Evolutionary conservation across 495 filamentous ascomycete genomes (phyloP).

Genomic region (Gamarada debralockiae): DNA sequence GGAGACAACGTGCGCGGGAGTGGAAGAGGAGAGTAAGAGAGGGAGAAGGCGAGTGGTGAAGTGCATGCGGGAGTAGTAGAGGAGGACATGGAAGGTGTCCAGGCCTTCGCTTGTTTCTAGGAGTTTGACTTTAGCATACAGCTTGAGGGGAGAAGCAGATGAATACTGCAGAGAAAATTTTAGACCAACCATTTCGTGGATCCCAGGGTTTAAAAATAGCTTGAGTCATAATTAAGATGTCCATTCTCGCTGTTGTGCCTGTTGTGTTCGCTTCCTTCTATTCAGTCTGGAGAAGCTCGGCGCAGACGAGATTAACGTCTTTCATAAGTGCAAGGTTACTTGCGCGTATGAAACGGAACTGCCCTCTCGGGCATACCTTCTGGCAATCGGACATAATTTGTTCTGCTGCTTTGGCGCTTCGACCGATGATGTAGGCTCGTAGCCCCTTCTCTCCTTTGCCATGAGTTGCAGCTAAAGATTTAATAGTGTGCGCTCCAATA

Average conservation of each 20-base stretch:
- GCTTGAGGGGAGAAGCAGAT: too few species aligned
- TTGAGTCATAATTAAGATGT: conserved; percentile 21
- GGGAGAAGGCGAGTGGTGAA: conserved; percentile 15
- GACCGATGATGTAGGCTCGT: conserved; percentile 32
- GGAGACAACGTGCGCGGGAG: conserved; percentile 8
- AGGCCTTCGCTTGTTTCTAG: conserved; percentile 27
- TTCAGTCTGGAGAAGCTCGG: conserved; percentile 7
- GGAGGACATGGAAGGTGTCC: conserved; percentile 13
- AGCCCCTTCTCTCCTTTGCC: conserved; percentile 17
- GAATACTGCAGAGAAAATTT: too few species aligned
- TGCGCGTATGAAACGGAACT: conserved; percentile 20
- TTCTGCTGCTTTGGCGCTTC: conserved; percentile 32
- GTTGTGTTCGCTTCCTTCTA: too few species aligned
- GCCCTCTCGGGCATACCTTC: conserved; percentile 1
- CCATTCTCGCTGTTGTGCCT: conserved; percentile 1
- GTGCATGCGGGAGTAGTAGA: conserved; percentile 26
- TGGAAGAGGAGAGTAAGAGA: conserved; percentile 16
- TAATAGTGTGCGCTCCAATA: conserved; percentile 32
- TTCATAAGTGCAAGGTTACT: conserved; percentile 16
- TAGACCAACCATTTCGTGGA: conserved; percentile 6
- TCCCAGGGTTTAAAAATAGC: conserved; percentile 4
- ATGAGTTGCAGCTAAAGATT: conserved; percentile 27
- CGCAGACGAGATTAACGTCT: conserved; percentile 20
- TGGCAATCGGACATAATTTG: conserved; percentile 28
- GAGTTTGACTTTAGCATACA: too few species aligned